Percentiles rank a stretch among this genome's conserved stretches.
These are phyloP conservation scores for Cordyceps militaris DNA, from an alignment of 2,329 filamentous ascomycete species.

Conservation along the genomic window DNA sequence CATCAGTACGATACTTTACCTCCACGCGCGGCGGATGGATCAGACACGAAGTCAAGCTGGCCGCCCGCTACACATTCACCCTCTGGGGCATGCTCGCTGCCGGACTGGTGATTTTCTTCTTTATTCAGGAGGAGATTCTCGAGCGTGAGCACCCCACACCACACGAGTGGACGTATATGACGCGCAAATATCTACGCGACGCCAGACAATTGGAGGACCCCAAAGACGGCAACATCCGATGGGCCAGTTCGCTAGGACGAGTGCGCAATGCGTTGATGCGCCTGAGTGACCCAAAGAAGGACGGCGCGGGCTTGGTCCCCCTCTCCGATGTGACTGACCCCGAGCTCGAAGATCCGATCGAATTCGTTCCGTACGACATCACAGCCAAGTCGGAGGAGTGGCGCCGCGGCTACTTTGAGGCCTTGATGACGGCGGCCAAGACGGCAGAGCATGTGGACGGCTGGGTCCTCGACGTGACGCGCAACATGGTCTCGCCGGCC, in stretches of 20 bases:
- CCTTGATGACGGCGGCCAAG: conserved; percentile 68
- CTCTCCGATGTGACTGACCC: conserved; percentile 55
- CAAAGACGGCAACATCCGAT: conserved; percentile 52
- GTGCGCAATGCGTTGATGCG: conserved; percentile 54
- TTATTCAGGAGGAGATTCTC: conserved; percentile 64
- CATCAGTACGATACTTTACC: conserved; percentile 66
- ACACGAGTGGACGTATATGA: conserved; percentile 69
- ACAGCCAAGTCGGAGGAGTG: conserved; percentile 72
- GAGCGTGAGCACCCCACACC: conserved; percentile 76
- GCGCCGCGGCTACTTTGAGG: conserved; percentile 78
- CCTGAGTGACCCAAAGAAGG: conserved; percentile 60
- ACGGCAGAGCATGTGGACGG: conserved; percentile 77
- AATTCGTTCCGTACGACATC: conserved; percentile 61
- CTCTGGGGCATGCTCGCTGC: conserved; percentile 58
- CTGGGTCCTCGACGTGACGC: conserved; percentile 63
- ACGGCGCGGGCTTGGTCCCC: conserved; percentile 59
- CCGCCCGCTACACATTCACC: conserved; percentile 58
- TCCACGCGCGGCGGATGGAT: conserved; percentile 68
- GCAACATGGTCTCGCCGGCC: conserved; percentile 60
- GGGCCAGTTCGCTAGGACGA: conserved; percentile 57
- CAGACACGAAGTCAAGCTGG: conserved; percentile 62
- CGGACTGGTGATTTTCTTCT: conserved; percentile 54
- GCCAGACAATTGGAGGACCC: conserved; percentile 53
- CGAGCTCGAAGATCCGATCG: conserved; percentile 58
- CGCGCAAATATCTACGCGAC: conserved; percentile 59